phyloP scores from a whole-genome alignment of 179 eudicot genomes.

The Kewa caespitosa region DNA sequence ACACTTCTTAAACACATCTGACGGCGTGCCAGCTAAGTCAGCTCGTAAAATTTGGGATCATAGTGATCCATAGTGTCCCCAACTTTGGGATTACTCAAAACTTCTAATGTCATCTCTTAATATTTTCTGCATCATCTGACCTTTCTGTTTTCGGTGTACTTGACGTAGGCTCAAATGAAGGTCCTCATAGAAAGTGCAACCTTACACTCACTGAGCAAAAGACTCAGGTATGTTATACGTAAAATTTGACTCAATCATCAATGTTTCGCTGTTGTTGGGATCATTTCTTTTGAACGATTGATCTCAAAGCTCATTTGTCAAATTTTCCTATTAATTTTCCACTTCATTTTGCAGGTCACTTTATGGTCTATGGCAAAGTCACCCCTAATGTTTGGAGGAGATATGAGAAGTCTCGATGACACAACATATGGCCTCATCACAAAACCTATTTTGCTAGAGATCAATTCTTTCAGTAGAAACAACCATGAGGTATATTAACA shows the following conservation, averaged over 20 bases:
- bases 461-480: constrained; percentile 65
- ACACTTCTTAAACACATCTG: no score
- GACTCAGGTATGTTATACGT: constrained; percentile 55
- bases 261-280: no score
- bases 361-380: constrained; percentile 79
- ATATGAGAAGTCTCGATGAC: constrained; percentile 59
- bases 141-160: no score
- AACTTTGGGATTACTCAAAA: no score
- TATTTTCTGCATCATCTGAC: no score
- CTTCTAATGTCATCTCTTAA: no score
- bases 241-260: background rate
- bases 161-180: constrained; percentile 49
- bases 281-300: no score
- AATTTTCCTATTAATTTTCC: no score
- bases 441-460: constrained; percentile 57
- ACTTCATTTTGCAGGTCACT: constrained; percentile 46
- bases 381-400: constrained; percentile 82
- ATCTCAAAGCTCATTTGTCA: no score
- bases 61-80: no score
- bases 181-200: constrained; percentile 56
- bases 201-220: constrained; percentile 54
- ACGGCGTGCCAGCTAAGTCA: no score
- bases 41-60: no score
- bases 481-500: constrained; percentile 54
- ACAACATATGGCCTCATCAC: constrained; percentile 54